Evolutionary conservation across 2,329 filamentous ascomycete species (phyloP).

Genomic region (Monilinia polystroma): DNA sequence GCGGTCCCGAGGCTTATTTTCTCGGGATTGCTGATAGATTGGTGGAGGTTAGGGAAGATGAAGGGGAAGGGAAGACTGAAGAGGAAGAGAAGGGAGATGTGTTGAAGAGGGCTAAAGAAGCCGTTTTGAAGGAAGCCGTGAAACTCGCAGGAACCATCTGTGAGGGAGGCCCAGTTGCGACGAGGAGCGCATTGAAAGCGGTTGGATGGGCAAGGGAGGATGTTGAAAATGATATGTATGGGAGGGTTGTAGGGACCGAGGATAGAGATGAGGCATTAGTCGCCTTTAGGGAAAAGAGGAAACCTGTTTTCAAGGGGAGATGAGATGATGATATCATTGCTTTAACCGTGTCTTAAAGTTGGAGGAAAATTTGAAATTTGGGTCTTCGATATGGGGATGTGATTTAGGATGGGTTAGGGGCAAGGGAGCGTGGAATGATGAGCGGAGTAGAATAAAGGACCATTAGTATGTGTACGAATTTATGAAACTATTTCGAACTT

Average conservation of each 20-base stretch:
- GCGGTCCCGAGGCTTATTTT: conserved; percentile 84
- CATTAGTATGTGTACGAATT: too few species aligned
- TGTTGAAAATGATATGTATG: conserved; percentile 85
- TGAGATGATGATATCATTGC: conserved; percentile 27
- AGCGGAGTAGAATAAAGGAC: too few species aligned
- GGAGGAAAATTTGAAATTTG: background rate
- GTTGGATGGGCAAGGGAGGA: conserved; percentile 70
- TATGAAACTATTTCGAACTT: too few species aligned
- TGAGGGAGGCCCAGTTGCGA: conserved; percentile 81
- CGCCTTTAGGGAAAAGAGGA: conserved; percentile 79
- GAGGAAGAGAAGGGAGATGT: conserved; percentile 44
- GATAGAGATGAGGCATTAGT: conserved; percentile 84
- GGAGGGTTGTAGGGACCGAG: conserved; percentile 76
- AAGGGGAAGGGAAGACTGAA: conserved; percentile 41
- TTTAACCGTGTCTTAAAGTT: too few species aligned
- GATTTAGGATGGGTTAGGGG: too few species aligned
- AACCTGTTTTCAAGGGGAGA: conserved; percentile 62
- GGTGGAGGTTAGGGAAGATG: conserved; percentile 63
- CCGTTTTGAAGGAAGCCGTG: conserved; percentile 73
- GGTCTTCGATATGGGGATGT: too few species aligned
- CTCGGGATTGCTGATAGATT: conserved; percentile 87
- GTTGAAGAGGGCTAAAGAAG: conserved; percentile 59
- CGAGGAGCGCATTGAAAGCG: conserved; percentile 76
- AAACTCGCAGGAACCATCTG: conserved; percentile 81
- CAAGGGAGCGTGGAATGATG: too few species aligned